Base-by-base conservation (phyloP, 2,329 filamentous ascomycete genomes). In the Calonectria hawksworthii region DNA sequence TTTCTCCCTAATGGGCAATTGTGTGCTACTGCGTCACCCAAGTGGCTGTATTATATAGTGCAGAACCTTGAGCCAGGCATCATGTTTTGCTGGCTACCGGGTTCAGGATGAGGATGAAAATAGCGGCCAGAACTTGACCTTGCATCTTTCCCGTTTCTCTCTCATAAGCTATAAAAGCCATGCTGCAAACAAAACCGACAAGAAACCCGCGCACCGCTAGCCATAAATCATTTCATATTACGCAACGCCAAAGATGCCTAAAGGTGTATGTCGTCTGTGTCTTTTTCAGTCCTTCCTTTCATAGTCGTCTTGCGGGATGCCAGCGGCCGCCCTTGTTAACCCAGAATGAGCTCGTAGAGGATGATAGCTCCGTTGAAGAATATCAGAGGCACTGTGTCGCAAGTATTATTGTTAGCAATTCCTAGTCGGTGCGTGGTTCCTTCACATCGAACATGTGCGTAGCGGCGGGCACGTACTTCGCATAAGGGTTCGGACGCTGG, bases 401-500 rank as follows among this genome's bases (percentile, higher is more conserved):
- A 59, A 65, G 41, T 16, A 16, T 36, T 13, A 9, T 16, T 18
- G 41, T 80, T 67, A 81, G 78, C 47, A 7, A 68, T n/a, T 41
- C 34, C 26, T 13, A 47, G 30, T 26, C 2, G 13, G 54, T n/a
- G 41, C 41, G 51, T 51, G 26, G 30, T 14, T 41, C 10, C 32
- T 16, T 11, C 9, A 41, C 13, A 5, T 21, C 18, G n/a, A 16
- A 36, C 34, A 41, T 52, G 38, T 14, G 36, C 14, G 36, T 67
- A 16, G 47, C 14, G 51, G 50, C 13, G 1, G 72, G 36, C 21
- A 80, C 84, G 68, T 81, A 98, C 96, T 96, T 88, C 96, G 92
- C 95, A 98, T 98, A 70, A 99, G 88, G 73, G 95, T 98, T 85
- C 96, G 90, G 80, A 98, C 94, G 82, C 95, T 97, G 44, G 95